Conservation (phyloP, 2,329 filamentous ascomycete genomes). For the Botrytis galanthina region DNA sequence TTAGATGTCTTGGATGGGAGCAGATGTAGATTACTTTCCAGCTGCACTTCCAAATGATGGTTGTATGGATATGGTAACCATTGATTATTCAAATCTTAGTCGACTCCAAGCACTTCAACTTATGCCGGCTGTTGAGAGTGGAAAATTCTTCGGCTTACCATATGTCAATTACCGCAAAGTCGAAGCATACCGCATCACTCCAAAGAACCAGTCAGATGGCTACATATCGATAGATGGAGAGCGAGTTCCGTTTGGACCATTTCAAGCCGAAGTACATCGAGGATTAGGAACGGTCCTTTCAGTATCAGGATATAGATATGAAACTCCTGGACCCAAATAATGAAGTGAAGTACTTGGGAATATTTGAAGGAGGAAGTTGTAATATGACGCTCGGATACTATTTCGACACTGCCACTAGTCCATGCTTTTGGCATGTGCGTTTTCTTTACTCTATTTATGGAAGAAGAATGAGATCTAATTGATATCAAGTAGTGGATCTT, state of each 20-base stretch:
- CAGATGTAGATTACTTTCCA: conserved; percentile 81
- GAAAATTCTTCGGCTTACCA: conserved; percentile 72
- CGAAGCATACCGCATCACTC: conserved; percentile 75
- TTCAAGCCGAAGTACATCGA: conserved; percentile 83
- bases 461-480: not conserved
- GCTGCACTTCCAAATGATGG: conserved; percentile 79
- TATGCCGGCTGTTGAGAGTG: conserved; percentile 66
- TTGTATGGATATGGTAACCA: conserved; percentile 74
- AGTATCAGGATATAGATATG: conserved; percentile 13
- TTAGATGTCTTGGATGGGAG: conserved; percentile 82
- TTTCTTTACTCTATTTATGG: not conserved
- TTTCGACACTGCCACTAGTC: not conserved
- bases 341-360: not conserved
- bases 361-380: not conserved
- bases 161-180: conserved; percentile 79
- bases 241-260: conserved; percentile 75
- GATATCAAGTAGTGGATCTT: not conserved
- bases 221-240: conserved; percentile 94
- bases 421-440: not conserved
- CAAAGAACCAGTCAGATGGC: conserved; percentile 64
- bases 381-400: not conserved
- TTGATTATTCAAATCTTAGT: conserved; percentile 66
- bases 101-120: conserved; percentile 63
- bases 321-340: conserved; percentile 6
- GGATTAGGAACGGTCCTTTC: conserved; percentile 67